Percentiles rank a stretch among this genome's conserved stretches.
Conservation (phyloP, 2,329 filamentous ascomycete genomes). For the Beauveria sp. region DNA sequence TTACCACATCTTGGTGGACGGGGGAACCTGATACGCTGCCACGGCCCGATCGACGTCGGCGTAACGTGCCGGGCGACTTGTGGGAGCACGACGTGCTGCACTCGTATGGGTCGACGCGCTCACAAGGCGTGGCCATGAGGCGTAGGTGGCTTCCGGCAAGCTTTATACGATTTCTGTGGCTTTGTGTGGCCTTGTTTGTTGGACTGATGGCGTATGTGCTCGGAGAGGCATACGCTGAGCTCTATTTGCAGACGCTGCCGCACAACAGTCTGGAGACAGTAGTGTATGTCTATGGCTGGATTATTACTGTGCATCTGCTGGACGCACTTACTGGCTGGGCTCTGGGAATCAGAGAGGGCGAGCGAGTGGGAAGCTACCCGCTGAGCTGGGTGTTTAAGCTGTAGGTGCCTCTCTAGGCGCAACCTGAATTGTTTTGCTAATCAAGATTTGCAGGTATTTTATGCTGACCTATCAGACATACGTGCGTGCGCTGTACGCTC, state of each 20-base stretch:
- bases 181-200: constrained; percentile 55
- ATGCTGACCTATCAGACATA: constrained; percentile 66
- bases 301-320: constrained; percentile 56
- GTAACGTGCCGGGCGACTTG: constrained; percentile 26
- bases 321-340: constrained; percentile 61
- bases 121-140: constrained; percentile 33
- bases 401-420: constrained; percentile 30
- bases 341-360: constrained; percentile 55
- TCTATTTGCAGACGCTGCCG: constrained; percentile 58
- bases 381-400: constrained; percentile 64
- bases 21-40: constrained; percentile 45
- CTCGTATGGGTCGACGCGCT: constrained; percentile 18
- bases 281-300: constrained; percentile 64
- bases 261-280: constrained; percentile 60
- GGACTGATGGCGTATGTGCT: constrained; percentile 59
- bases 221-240: constrained; percentile 62
- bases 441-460: constrained; percentile 42
- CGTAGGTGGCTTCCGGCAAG: constrained; percentile 55
- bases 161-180: constrained; percentile 64
- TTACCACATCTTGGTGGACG: constrained; percentile 59
- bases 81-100: constrained; percentile 31
- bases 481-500: constrained; percentile 60
- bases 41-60: constrained; percentile 35
- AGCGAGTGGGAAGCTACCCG: constrained; percentile 62
- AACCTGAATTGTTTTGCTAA: background rate